These are phyloP conservation scores for Candida endomychidarum DNA, from an alignment of 805 yeast genomes.

Conservation along the genomic window DNA sequence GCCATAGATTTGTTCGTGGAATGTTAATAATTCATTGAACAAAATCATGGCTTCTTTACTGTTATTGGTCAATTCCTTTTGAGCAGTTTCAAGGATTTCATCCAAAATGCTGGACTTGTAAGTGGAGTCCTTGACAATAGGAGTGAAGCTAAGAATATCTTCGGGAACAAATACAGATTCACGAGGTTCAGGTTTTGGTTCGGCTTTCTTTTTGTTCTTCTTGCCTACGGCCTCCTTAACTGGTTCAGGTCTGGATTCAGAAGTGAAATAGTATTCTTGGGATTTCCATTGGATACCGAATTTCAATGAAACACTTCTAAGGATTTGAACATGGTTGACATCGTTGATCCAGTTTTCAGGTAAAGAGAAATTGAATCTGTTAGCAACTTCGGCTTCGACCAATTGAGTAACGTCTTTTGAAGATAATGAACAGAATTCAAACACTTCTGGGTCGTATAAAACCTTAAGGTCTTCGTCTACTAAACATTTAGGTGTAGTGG, in stretches of 20 bases:
- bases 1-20: slow-evolving; percentile 85
- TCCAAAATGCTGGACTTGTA: slow-evolving; percentile 68
- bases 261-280: slow-evolving; percentile 48
- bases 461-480: slow-evolving; percentile 40
- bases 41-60: slow-evolving; percentile 38
- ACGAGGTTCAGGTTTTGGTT: slow-evolving; percentile 19
- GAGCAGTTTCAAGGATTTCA: slow-evolving; percentile 71
- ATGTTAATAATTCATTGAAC: slow-evolving; percentile 65
- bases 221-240: no score
- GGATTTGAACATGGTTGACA: slow-evolving; percentile 43
- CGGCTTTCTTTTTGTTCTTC: slow-evolving; percentile 18
- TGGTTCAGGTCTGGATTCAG: no score
- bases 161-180: slow-evolving; percentile 51
- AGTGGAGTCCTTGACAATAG: slow-evolving; percentile 71
- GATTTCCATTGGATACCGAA: slow-evolving; percentile 85
- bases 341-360: slow-evolving; percentile 47
- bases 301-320: slow-evolving; percentile 72
- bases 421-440: slow-evolving; percentile 46
- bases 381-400: slow-evolving; percentile 52
- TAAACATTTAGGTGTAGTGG: slow-evolving; percentile 36
- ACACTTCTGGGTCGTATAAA: slow-evolving; percentile 43
- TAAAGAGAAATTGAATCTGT: slow-evolving; percentile 64
- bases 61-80: slow-evolving; percentile 35
- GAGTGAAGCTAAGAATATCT: slow-evolving; percentile 70
- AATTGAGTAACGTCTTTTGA: slow-evolving; percentile 43